Base-by-base conservation (phyloP, 768 basidiomycete species). In the Kondoa subrosea region DNA sequence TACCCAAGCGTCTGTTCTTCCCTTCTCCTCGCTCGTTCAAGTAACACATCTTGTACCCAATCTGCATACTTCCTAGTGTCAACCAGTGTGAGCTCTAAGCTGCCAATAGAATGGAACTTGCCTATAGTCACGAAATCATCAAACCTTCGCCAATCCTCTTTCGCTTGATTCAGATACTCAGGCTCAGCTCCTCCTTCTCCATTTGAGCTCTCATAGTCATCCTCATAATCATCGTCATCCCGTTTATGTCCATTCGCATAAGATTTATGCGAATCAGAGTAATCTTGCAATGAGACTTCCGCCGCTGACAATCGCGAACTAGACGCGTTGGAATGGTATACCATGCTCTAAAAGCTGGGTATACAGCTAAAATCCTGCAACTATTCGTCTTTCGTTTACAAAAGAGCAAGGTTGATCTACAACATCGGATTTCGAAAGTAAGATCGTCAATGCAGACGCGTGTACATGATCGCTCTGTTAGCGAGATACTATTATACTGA, bases 71-170 rank as follows among this genome's bases (percentile, higher is more conserved):
- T 21, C 4, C 14, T 16, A 29, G 17, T 17, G 4, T 33, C 8
- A 29, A 17, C 27, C 62, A n/a, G n/a, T n/a, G n/a, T n/a, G n/a
- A n/a, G n/a, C n/a, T n/a, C n/a, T n/a, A n/a, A n/a, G n/a, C n/a
- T n/a, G n/a, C n/a, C n/a, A n/a, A n/a, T n/a, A n/a, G n/a, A n/a
- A 30, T 63, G 21, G 17, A 3, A 77, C 81, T 72, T 75, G 89
- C 91, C 91, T 78, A 95, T 91, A 3, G 91, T 93, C 57, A 86
- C 86, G 76, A 95, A 95, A 79, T 95, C 91, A 77, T 92, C 88
- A 80, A 92, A 93, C 69, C 88, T 88, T 71, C 91, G 27, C 59
- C 60, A 50, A 33, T 66, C 70, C 32, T 64, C 40, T 56, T 58
- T 62, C 50, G 57, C 61, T 30, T 67, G 62, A 56, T 66, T 31